Base-by-base conservation (phyloP, 192 early-diverging fungal species). In the Diversispora epigaea region DNA sequence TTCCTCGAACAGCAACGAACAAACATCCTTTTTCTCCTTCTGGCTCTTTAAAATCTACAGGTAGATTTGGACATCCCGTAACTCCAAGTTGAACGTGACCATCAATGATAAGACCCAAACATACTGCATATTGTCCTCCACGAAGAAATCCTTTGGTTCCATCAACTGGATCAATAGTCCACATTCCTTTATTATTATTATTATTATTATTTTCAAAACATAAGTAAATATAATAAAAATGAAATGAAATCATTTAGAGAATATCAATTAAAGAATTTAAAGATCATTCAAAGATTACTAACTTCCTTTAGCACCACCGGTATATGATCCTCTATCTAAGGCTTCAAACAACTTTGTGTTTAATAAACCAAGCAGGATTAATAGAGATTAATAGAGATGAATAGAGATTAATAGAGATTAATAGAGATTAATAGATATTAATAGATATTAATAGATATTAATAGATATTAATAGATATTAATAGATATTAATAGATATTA, bases 131-230 rank as follows among this genome's bases (percentile, higher is more conserved):
- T 85, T 99, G 98, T 78, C 95, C 96, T 68, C 96, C 96, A 62
- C 98, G 88, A 80, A 99, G 81, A 77, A 99, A 99, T 22, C 98
- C 98, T 80, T 96, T 98, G 40, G 98, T 99, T n/a, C 98, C 98
- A 81, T 99, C 96, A 81, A 93, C 89, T 11, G 93, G 93, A 77
- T 94, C 93, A 49, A 94, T 84, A n/a, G 91, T 89, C 93, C 93
- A 94, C 84, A 83, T 82, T 78, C 95, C 88, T 32, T 92, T 94
- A 52, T 58, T 21, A 19, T 58, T 58, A 43, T 19, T 19, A 14
- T 15, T 60, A 15, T 11, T 21, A 21, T 41, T 52, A 54, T 54
- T 32, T 32, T 32, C 25, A 32, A 32, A 32, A 32, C 25, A 32
- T 32, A n/a, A n/a, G n/a, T n/a, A n/a, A n/a, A n/a, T n/a, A n/a